A percentile compares a stretch with the other conserved stretches of the same genome.
Conservation (phyloP, 2,329 filamentous ascomycete genomes). For the Diaporthe longicolla region DNA sequence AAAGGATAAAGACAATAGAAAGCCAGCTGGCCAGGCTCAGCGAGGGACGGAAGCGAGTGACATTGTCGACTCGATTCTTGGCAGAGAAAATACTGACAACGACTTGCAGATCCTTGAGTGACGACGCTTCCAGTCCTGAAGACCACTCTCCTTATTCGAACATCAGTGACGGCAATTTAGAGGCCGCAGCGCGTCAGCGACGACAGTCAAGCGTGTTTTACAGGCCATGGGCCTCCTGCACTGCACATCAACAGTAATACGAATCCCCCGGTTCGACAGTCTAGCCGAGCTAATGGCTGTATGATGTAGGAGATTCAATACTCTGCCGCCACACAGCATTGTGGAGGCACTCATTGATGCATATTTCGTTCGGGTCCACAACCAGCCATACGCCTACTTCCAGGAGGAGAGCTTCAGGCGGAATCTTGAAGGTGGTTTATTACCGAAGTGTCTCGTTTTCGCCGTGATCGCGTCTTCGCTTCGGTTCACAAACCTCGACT, state of each 20-base stretch:
- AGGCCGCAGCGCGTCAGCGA: neutral
- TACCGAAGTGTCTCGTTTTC: neutral
- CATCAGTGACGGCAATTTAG: neutral
- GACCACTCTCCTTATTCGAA: neutral
- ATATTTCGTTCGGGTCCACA: neutral
- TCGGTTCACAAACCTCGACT: neutral
- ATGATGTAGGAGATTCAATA: neutral
- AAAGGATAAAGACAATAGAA: constrained; percentile 19
- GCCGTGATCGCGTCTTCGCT: neutral
- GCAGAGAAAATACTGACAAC: neutral
- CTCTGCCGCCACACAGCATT: neutral
- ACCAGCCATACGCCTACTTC: constrained; percentile 8
- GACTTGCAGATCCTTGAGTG: neutral
- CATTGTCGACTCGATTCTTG: too few relatives aligned
- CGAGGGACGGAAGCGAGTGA: neutral
- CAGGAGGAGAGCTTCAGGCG: constrained; percentile 6
- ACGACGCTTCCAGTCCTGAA: neutral
- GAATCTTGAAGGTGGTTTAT: neutral
- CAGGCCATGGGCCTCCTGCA: neutral
- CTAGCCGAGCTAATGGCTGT: neutral
- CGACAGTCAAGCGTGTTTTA: neutral
- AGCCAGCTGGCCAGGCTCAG: constrained; percentile 1
- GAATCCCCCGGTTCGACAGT: neutral
- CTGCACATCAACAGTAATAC: neutral
- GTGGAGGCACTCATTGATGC: constrained; percentile 8